Evolutionary conservation across 805 yeast genomes (phyloP).

Genomic region (Kluyveromyces siamensis): DNA sequence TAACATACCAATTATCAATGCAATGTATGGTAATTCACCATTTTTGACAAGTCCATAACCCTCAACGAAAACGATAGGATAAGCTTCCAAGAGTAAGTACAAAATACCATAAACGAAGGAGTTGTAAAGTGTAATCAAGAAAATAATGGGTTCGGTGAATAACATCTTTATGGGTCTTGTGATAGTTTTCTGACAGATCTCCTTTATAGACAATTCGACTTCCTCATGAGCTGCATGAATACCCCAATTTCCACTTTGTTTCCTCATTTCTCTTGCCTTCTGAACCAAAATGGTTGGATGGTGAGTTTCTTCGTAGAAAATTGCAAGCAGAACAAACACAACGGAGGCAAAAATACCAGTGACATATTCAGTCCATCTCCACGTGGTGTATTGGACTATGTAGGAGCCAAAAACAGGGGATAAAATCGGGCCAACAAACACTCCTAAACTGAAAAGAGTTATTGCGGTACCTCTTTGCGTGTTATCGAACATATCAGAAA

Average conservation of each 20-base stretch:
- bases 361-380: slow-evolving; percentile 79
- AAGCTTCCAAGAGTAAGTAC: slow-evolving; percentile 64
- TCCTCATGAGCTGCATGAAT: slow-evolving; percentile 71
- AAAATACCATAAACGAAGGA: slow-evolving; percentile 76
- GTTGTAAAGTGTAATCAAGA: slow-evolving; percentile 60
- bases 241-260: slow-evolving; percentile 73
- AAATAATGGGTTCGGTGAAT: slow-evolving; percentile 59
- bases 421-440: slow-evolving; percentile 32
- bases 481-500: slow-evolving; percentile 72
- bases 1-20: slow-evolving; percentile 60
- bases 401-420: slow-evolving; percentile 18
- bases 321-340: slow-evolving; percentile 29
- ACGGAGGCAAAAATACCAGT: slow-evolving; percentile 50
- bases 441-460: slow-evolving; percentile 59
- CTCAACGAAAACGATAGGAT: slow-evolving; percentile 57
- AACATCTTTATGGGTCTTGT: slow-evolving; percentile 64
- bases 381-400: slow-evolving; percentile 56
- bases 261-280: slow-evolving; percentile 56
- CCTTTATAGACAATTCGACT: slow-evolving; percentile 44
- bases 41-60: slow-evolving; percentile 47
- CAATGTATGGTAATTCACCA: slow-evolving; percentile 69
- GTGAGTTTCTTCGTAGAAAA: slow-evolving; percentile 55
- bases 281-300: slow-evolving; percentile 54
- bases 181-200: slow-evolving; percentile 53
- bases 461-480: slow-evolving; percentile 67